Percentiles rank a stretch among this genome's conserved stretches.
Conservation (phyloP, 2,329 filamentous ascomycete species). For the Didymosphaeria variabile region DNA sequence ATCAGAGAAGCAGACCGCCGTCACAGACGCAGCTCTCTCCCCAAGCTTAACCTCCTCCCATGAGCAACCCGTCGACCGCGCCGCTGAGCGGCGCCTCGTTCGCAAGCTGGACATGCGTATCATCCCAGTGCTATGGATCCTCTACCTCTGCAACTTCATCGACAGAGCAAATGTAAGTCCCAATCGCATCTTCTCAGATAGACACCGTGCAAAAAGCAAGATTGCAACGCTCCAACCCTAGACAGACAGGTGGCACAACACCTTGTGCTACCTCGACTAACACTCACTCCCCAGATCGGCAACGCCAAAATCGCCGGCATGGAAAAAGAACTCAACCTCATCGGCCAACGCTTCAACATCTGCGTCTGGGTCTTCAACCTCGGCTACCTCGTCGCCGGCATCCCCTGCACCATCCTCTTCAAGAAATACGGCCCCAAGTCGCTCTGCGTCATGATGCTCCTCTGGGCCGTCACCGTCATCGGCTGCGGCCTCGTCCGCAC, state of each 20-base stretch:
- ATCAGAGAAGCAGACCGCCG: neutral
- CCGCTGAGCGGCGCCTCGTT: constrained; percentile 36
- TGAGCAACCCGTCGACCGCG: constrained; percentile 31
- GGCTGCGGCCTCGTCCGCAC: constrained; percentile 40
- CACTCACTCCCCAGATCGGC: constrained; percentile 41
- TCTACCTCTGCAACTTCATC: constrained; percentile 46
- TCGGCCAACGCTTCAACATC: constrained; percentile 49
- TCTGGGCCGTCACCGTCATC: constrained; percentile 46
- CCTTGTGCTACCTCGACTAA: no score
- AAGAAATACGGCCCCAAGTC: constrained; percentile 46
- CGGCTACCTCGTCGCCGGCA: constrained; percentile 47
- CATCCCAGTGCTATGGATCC: constrained; percentile 43
- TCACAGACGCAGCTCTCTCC: constrained; percentile 27
- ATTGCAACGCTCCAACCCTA: no score
- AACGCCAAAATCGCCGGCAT: constrained; percentile 50
- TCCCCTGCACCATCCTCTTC: constrained; percentile 45
- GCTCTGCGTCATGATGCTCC: constrained; percentile 46
- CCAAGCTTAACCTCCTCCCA: constrained; percentile 13
- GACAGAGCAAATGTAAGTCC: constrained; percentile 32
- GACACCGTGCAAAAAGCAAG: neutral
- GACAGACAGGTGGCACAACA: no score
- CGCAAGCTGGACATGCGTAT: constrained; percentile 43
- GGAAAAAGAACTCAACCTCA: constrained; percentile 46
- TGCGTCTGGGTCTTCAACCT: constrained; percentile 51
- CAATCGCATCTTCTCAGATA: no score